phyloP scores from a whole-genome alignment of 257 asterid genomes.

The Solanum etuberosum region DNA sequence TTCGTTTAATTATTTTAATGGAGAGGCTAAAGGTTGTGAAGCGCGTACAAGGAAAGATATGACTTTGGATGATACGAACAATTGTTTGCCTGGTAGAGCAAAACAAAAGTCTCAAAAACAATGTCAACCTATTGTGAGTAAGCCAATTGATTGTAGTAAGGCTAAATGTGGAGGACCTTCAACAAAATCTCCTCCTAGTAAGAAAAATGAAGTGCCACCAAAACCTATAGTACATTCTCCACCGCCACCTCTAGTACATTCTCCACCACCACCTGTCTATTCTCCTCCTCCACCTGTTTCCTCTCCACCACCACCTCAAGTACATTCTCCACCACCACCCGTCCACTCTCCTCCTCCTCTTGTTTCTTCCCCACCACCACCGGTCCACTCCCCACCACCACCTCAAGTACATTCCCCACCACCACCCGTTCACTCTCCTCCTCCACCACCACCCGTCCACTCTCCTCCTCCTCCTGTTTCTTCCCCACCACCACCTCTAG shows the following conservation, averaged over 20 bases:
- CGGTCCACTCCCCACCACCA: not conserved
- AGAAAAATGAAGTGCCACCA: not conserved
- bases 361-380: not conserved
- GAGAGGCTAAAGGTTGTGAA: constrained; percentile 8
- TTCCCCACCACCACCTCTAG: too few species aligned
- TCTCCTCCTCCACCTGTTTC: not conserved
- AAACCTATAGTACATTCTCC: not conserved
- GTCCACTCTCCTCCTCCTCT: not conserved
- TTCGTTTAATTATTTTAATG: constrained; percentile 15
- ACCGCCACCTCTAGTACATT: not conserved
- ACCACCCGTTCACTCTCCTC: not conserved
- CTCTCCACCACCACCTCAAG: not conserved
- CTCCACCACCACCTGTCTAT: not conserved
- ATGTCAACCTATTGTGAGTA: constrained; percentile 16
- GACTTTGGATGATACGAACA: constrained; percentile 5
- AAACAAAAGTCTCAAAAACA: constrained; percentile 12
- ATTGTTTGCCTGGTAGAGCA: constrained; percentile 22
- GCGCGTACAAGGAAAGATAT: not conserved
- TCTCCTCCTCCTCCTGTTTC: too few species aligned
- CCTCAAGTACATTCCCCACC: not conserved
- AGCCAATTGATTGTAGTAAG: constrained; percentile 18
- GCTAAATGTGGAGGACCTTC: constrained; percentile 1
- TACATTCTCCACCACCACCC: not conserved
- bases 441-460: not conserved
- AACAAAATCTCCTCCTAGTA: not conserved